These are phyloP conservation scores for Diaporthe vaccinii DNA, from an alignment of 2,329 filamentous ascomycete species.

Conservation along the genomic window DNA sequence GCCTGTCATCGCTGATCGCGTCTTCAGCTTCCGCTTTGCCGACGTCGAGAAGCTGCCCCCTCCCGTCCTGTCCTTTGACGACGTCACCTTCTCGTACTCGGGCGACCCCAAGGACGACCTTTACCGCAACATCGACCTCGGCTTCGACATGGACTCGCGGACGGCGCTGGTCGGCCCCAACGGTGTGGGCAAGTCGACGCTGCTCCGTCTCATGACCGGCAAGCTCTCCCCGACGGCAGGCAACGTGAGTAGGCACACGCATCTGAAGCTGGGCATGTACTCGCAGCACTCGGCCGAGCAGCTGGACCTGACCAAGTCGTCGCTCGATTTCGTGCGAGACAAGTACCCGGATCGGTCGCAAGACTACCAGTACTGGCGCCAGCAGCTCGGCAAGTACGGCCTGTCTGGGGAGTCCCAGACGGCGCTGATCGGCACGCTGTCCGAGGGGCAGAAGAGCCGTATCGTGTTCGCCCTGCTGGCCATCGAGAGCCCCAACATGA, in stretches of 20 bases:
- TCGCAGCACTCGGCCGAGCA: constrained; percentile 98
- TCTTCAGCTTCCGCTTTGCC: constrained; percentile 98
- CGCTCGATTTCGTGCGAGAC: constrained; percentile 97
- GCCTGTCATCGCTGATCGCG: constrained; percentile 84
- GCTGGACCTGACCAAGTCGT: constrained; percentile 97
- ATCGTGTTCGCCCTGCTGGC: constrained; percentile 97
- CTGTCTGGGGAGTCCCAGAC: constrained; percentile 95
- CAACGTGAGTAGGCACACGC: constrained; percentile 90
- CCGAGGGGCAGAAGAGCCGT: constrained; percentile 97
- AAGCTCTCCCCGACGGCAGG: constrained; percentile 89
- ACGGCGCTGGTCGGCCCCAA: constrained; percentile 97
- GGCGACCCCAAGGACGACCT: constrained; percentile 90
- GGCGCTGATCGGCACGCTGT: constrained; percentile 96
- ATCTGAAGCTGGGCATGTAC: constrained; percentile 98
- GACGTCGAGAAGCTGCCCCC: constrained; percentile 99
- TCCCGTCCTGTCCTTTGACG: constrained; percentile 94
- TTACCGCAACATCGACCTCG: constrained; percentile 96
- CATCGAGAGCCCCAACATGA: constrained; percentile 97
- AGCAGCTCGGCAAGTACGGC: constrained; percentile 95
- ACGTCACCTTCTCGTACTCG: constrained; percentile 98
- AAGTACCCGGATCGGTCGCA: constrained; percentile 91
- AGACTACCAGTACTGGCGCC: constrained; percentile 99
- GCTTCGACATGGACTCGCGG: constrained; percentile 99
- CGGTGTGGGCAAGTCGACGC: constrained; percentile 98
- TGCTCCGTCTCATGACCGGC: constrained; percentile 96